These are phyloP conservation scores for Suhomyces tanzawaensis DNA, from an alignment of 805 yeast genomes.

Conservation along the genomic window DNA sequence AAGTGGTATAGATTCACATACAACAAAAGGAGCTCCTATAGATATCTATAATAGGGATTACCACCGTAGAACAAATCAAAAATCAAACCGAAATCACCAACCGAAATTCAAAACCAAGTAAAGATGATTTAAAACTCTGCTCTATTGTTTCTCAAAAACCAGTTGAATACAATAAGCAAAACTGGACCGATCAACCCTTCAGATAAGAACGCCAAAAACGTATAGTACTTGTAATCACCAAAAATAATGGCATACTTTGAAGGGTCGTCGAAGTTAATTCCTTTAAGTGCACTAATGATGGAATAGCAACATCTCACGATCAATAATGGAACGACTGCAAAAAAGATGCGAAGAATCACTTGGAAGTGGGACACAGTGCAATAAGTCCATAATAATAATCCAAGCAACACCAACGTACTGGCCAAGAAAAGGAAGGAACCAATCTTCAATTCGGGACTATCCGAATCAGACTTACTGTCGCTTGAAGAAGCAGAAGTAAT, in stretches of 20 bases:
- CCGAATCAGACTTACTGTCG: neutral
- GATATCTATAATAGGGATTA: no score
- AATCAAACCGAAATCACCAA: no score
- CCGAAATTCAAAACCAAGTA: no score
- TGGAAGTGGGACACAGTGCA: neutral
- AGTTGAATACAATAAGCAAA: constrained; percentile 5
- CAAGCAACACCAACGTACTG: neutral
- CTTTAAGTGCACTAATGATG: constrained; percentile 3
- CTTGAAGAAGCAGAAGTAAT: neutral
- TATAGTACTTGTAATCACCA: constrained; percentile 11
- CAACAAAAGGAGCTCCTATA: no score
- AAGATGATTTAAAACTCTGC: neutral
- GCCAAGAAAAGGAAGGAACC: constrained; percentile 7
- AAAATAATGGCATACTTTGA: constrained; percentile 5
- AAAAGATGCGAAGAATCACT: neutral
- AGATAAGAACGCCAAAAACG: constrained; percentile 7
- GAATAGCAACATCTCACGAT: constrained; percentile 8
- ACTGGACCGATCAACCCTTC: constrained; percentile 7
- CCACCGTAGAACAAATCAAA: no score
- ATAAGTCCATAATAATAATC: neutral
- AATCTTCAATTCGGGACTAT: constrained; percentile 1
- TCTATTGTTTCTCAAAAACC: constrained; percentile 2
- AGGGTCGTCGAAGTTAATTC: constrained; percentile 5
- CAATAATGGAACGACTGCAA: constrained; percentile 1
- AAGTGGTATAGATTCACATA: no score